Base-by-base conservation (phyloP, 257 asterid species). In the Eucommia ulmoides region DNA sequence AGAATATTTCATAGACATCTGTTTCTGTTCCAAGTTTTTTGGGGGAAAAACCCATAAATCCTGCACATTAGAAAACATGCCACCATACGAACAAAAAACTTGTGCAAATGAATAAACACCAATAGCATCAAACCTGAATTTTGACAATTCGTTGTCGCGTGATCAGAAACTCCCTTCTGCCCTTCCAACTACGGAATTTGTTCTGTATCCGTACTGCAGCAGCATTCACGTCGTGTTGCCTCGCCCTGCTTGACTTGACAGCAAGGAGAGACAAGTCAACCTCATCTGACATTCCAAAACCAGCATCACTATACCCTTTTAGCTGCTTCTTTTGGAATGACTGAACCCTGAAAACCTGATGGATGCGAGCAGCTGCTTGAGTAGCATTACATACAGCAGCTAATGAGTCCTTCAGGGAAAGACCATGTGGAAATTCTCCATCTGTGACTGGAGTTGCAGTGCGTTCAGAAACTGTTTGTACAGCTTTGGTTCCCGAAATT, bases 301-400 rank as follows among this genome's bases (percentile, higher is more conserved):
- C 81, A 45, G 66, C 58, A 68, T 68, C 78, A 20, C 71, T 80
- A 22, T 63, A 68, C 62, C 76, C 87, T 20, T 65, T 63, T 22
- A 66, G 53, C 78, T 84, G 95, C 79, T 84, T 88, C 61, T 93
- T 83, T 52, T 88, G 95, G 66, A 88, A 88, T 0, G 97, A 88
- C 72, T 81, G 92, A 58, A 74, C 74, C 62, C 97, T 71, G 62
- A 70, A 84, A 53, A 81, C 94, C 68, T 88, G 87, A 68, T 77
- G 86, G 54, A 88, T 84, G 60, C 88, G 97, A 63, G 95, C 95
- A 49, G 95, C 95, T 55, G 95, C 94, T 75, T 81, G 97, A 58
- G 95, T 81, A 33, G 97, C 97, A 72, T 88, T 88, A 51, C 95
- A 88, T 38, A 88, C 76, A 35, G 97, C 97, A 41, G 86, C 97